These are phyloP conservation scores for Syncephalastrum monosporum DNA, from an alignment of 371 early-diverging fungal species.

Conservation along the genomic window DNA sequence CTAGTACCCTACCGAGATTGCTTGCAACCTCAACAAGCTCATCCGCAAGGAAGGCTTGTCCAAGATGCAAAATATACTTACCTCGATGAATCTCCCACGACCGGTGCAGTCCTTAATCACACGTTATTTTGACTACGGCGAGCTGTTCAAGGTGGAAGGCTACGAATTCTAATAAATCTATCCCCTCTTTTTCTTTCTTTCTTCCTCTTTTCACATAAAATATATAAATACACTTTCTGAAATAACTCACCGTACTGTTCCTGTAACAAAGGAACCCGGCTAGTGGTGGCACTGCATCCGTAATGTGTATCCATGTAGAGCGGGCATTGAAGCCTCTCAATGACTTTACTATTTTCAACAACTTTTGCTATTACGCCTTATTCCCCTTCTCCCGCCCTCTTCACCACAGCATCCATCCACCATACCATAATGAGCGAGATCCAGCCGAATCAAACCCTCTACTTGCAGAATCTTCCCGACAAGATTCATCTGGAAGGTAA, in stretches of 20 bases:
- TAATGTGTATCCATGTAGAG: too few species aligned
- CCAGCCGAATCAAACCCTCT: slow-evolving; percentile 21
- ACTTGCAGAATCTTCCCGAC: slow-evolving; percentile 15
- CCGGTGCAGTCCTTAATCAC: slow-evolving; percentile 77
- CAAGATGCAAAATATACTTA: slow-evolving; percentile 86
- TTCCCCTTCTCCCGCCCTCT: too few species aligned
- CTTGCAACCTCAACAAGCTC: slow-evolving; percentile 76
- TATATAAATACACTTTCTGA: too few species aligned
- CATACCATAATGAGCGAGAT: slow-evolving; percentile 14
- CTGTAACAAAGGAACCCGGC: too few species aligned
- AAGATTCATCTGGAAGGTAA: slow-evolving; percentile 19
- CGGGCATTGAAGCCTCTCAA: too few species aligned
- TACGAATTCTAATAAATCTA: slow-evolving; percentile 52
- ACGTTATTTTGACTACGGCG: slow-evolving; percentile 78
- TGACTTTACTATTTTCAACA: too few species aligned
- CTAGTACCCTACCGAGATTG: slow-evolving; percentile 87
- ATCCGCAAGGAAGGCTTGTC: slow-evolving; percentile 84
- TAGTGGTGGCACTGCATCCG: too few species aligned
- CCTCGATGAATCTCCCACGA: slow-evolving; percentile 84
- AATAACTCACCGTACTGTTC: too few species aligned
- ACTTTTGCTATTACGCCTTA: too few species aligned
- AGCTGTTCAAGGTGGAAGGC: slow-evolving; percentile 84
- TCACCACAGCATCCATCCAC: too few species aligned
- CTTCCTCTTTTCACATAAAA: too few species aligned
- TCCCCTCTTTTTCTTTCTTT: too few species aligned